Base-by-base conservation (phyloP, 2,329 filamentous ascomycete genomes). In the Teratosphaeria epicoccoides region DNA sequence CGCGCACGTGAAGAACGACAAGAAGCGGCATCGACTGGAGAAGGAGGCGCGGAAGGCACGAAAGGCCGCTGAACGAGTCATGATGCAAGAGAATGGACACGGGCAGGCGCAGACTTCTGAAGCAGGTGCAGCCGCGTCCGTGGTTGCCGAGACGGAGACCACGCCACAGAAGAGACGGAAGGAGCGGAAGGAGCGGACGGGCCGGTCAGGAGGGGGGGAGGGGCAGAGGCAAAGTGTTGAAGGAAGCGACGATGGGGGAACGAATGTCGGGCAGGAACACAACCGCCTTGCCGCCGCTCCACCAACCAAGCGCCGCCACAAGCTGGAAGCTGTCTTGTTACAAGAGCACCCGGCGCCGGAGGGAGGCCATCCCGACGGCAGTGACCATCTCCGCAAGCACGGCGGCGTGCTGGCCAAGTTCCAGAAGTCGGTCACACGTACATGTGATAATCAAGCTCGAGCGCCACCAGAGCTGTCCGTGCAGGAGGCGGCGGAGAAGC, bases 101-200 rank as follows among this genome's bases (percentile, higher is more conserved):
- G 29, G 24, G 46, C 17, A 22, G 24, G 24, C 20, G 24, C 24
- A 10, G 14, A 46, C n/a, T 6, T 5, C 17, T 26, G 44, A 23
- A 45, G 22, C 3, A 9, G 43, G 17, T 24, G 9, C 9, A 49
- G n/a, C 25, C 10, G n/a, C n/a, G n/a, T n/a, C n/a, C n/a, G n/a
- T n/a, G n/a, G n/a, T n/a, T n/a, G n/a, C n/a, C n/a, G n/a, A n/a
- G n/a, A n/a, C 24, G 17, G 46, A 47, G 26, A 11, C 22, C 46
- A 40, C 83, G 3, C 67, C 83, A 28, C 73, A 78, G 44, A 80
- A 79, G 58, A 74, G 76, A 37, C 70, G 75, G 20, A 83, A 78
- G 58, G n/a, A 17, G 24, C 70, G 75, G 20, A 83, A 78, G 58
- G n/a, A 17, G 24, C 22, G 40, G 12, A 37, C 14, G 33, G 14